Base-by-base conservation (phyloP, 2,329 filamentous ascomycete species). In the Aspergillus eucalypticola region DNA sequence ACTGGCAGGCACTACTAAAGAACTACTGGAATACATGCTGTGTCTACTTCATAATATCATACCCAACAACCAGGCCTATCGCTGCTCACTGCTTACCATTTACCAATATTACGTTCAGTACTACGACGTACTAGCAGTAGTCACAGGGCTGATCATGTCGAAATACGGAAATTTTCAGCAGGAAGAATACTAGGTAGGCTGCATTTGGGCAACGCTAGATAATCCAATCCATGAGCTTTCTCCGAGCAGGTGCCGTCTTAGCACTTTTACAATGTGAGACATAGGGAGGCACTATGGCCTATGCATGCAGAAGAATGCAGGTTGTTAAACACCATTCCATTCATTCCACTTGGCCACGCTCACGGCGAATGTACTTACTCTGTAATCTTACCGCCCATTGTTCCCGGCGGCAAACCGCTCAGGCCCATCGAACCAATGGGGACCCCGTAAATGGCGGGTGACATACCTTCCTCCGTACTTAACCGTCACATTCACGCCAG, bases 311-410 rank as follows among this genome's bases (percentile, higher is more conserved):
- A 49, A 27, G 23, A 29, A 49, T 27, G 44, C 44, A 48, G 44
- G 44, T 48, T 15, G 44, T 29, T 29, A 29, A 11, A 35, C 10
- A 35, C 32, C 32, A 35, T 35, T 35, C 32, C 32, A 13, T 35
- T 23, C 21, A 49, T 49, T 25, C 23, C 21, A 27, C 21, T 25
- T 49, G 44, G 21, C 44, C 23, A 23, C 44, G 25, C 44, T 23
- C 23, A 49, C 41, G 41, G 32, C 32, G 11, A n/a, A 19, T n/a
- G 39, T 42, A 42, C n/a, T 19, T 49, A 15, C 44, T 29, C 6
- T n/a, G 44, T 49, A 49, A 49, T 49, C 21, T 49, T 49, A 49
- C 44, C 44, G 23, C 23, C 44, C 23, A 49, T 49, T 49, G 44
- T 49, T 49, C 44, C 44, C 44, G 44, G 21, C 11, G 21, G 44